These are phyloP conservation scores for Catenaria anguillulae DNA, from an alignment of 371 early-diverging fungal species.

Conservation along the genomic window DNA sequence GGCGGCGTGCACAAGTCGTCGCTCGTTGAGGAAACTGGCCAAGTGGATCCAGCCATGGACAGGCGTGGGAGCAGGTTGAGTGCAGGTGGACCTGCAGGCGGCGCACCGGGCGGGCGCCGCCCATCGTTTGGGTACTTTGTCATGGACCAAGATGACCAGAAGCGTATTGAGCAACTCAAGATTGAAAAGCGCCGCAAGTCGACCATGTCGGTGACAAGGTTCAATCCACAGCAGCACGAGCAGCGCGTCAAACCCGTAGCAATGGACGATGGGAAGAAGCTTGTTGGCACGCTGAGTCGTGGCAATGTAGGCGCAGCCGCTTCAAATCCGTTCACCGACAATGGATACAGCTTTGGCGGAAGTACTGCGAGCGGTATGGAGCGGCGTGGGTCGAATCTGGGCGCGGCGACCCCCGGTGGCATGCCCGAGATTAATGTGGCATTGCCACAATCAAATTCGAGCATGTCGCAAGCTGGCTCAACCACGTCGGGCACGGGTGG, in stretches of 20 bases:
- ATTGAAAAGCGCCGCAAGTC: constrained; percentile 5
- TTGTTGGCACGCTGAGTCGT: not conserved
- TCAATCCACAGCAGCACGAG: not conserved
- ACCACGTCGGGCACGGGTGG: too few relatives aligned
- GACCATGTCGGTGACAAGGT: not conserved
- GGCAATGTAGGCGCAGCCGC: not conserved
- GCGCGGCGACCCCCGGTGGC: too few relatives aligned
- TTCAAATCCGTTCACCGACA: too few relatives aligned
- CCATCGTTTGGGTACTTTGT: constrained; percentile 8
- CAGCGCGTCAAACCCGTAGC: not conserved
- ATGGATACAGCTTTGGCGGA: too few relatives aligned
- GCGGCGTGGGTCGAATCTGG: constrained; percentile 22
- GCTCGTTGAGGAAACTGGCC: not conserved
- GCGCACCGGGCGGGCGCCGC: not conserved
- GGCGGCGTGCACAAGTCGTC: not conserved
- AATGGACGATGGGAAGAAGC: not conserved
- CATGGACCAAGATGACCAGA: constrained; percentile 4
- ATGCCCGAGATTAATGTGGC: too few relatives aligned
- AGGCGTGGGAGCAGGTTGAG: too few relatives aligned
- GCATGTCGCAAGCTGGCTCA: too few relatives aligned
- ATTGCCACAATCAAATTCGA: too few relatives aligned
- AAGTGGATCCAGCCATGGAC: not conserved
- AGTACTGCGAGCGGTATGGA: too few relatives aligned
- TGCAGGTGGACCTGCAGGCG: not conserved
- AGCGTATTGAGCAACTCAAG: not conserved